Conservation (phyloP, 345 rosid genomes). For the Bretschneidera sinensis region DNA sequence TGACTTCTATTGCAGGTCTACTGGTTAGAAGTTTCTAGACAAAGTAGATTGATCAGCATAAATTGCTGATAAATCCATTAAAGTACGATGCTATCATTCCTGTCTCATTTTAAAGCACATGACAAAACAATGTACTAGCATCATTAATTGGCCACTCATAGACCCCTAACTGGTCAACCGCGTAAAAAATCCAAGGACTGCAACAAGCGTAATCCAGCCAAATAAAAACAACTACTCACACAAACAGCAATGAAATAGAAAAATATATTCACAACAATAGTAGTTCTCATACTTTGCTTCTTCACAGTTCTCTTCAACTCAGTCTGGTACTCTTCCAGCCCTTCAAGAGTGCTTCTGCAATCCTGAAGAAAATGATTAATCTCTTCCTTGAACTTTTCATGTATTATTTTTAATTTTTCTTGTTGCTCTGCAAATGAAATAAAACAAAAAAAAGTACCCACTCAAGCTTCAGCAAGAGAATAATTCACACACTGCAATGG, state of each 20-base stretch:
- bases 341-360: conserved; percentile 50
- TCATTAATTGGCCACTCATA: neutral
- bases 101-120: neutral
- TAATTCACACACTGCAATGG: neutral
- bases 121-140: neutral
- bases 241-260: neutral
- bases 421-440: conserved; percentile 56
- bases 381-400: conserved; percentile 65
- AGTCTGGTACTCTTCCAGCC: conserved; percentile 52
- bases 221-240: conserved; percentile 5
- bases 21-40: neutral
- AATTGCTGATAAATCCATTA: neutral
- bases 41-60: no score
- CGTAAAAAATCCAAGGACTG: neutral
- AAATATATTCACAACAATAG: conserved; percentile 6
- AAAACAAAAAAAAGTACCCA: conserved; percentile 4
- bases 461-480: neutral
- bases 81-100: neutral
- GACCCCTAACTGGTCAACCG: neutral
- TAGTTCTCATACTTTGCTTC: conserved; percentile 66
- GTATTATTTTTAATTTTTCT: conserved; percentile 59
- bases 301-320: conserved; percentile 63
- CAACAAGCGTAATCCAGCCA: neutral
- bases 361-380: conserved; percentile 53
- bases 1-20: neutral